These are phyloP conservation scores for Camelina hispida DNA, from an alignment of 345 rosid genomes.

Conservation along the genomic window DNA sequence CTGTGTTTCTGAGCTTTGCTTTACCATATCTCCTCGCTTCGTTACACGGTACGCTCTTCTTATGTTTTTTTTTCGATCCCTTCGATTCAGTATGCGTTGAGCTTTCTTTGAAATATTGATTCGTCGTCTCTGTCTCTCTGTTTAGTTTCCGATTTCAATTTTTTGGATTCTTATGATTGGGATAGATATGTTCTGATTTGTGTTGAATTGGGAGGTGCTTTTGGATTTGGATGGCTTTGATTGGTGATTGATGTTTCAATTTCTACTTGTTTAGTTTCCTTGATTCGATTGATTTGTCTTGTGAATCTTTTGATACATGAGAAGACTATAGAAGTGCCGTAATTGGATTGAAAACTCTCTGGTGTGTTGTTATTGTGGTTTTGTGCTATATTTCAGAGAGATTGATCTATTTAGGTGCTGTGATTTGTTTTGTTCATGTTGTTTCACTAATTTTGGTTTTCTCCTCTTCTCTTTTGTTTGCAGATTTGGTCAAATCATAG, in stretches of 20 bases:
- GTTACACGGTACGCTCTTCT: conserved; percentile 15
- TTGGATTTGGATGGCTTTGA: neutral
- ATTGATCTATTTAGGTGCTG: too few relatives aligned
- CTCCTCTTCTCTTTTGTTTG: conserved; percentile 3
- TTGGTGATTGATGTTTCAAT: neutral
- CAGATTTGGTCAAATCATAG: conserved; percentile 11
- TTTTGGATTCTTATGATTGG: neutral
- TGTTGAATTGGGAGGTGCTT: neutral
- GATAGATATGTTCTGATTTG: neutral
- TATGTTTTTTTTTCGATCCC: neutral
- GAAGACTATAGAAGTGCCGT: neutral
- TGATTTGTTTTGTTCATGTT: neutral
- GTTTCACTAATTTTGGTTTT: conserved; percentile 23
- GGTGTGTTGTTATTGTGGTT: neutral
- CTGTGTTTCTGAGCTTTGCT: conserved; percentile 1
- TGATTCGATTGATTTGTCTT: conserved; percentile 16
- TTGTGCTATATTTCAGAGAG: neutral
- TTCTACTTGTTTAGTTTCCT: conserved; percentile 3
- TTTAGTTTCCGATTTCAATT: neutral
- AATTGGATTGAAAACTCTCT: conserved; percentile 1
- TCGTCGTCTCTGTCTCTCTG: neutral
- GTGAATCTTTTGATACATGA: neutral
- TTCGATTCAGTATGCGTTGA: neutral
- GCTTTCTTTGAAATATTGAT: conserved; percentile 12
- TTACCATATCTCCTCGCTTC: conserved; percentile 30